These are phyloP conservation scores for Cyberlindnera veronae DNA, from an alignment of 805 yeast genomes.

Conservation along the genomic window DNA sequence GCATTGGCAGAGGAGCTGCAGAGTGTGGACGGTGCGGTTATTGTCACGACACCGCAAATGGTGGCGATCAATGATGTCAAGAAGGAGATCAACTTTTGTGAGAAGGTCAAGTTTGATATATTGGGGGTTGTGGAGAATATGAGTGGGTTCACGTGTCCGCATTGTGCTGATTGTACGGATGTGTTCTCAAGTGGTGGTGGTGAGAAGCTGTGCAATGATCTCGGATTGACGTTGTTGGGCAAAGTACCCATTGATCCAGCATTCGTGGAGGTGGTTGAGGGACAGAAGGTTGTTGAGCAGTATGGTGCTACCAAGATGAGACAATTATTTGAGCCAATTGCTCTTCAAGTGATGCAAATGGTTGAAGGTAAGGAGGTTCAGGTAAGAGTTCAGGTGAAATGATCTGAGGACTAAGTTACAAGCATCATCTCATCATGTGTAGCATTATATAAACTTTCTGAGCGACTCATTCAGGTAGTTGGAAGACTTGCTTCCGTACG, in stretches of 20 bases:
- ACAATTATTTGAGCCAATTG: constrained; percentile 13
- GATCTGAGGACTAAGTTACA: too few species aligned
- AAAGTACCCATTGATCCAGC: constrained; percentile 90
- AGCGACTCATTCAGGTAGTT: constrained; percentile 6
- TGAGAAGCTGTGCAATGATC: constrained; percentile 55
- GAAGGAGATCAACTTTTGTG: constrained; percentile 90
- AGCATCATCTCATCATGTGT: too few species aligned
- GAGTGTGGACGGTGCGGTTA: constrained; percentile 84
- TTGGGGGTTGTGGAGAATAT: constrained; percentile 92
- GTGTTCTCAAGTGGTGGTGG: constrained; percentile 97
- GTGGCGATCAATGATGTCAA: constrained; percentile 93
- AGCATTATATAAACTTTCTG: constrained; percentile 1
- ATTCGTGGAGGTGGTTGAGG: constrained; percentile 86
- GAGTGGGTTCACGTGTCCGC: constrained; percentile 96
- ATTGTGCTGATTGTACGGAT: constrained; percentile 87
- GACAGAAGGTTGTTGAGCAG: constrained; percentile 29
- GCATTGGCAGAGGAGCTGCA: constrained; percentile 90
- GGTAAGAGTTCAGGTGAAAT: background rate
- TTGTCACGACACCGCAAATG: constrained; percentile 95
- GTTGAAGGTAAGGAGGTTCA: constrained; percentile 3
- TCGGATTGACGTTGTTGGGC: constrained; percentile 70
- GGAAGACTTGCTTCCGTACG: constrained; percentile 1
- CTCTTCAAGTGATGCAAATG: constrained; percentile 6
- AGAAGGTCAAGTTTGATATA: constrained; percentile 73
- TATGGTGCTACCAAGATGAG: constrained; percentile 13